Evolutionary conservation across 2,329 filamentous ascomycete species (phyloP), one percentile per base, ranked within the genome.

Genomic region (Tolypocladium cylindrosporum): DNA sequence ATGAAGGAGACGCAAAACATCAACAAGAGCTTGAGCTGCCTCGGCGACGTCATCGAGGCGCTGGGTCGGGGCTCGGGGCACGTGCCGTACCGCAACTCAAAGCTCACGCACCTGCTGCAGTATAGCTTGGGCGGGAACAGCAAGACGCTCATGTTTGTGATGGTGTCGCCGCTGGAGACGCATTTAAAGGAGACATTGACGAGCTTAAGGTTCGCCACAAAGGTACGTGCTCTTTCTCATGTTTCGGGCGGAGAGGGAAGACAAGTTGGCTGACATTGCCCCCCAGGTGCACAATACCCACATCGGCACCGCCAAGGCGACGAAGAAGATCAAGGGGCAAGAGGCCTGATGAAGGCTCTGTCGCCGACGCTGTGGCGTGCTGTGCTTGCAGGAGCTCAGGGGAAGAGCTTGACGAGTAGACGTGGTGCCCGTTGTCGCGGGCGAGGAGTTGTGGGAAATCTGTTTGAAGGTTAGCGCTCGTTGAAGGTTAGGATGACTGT

Each of bases 141-240:
- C 65, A 96, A 97, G 76, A 99, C 94, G 0, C 86, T 99, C 66
- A 99, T 99, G 94, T 96, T 99, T 72, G 91, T 97, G 71, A 97
- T 97, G 92, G 89, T 96, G 58, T 94, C 89, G 65, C 94, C 94
- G 40, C 77, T 97, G 59, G 90, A 95, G 75, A 89, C 86, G 7
- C 94, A 97, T 75, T 78, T 97, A 63, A 89, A 88, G 67, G 94
- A 99, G 79, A 97, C 92, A 3, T 78, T 97, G 70, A 96, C 92
- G 51, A 97, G 91, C 79, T 79, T 99, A 72, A 88, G 94, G 68
- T 99, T 99, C 73, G 94, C 94, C 19, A 95, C 90, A 40, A 97
- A 96, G 82, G 91, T 91, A 73, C 69, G 76, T 68, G 36, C 13
- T 24, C 16, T 40, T 8, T 19, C 16, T 40, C 21, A 5, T 31